Evolutionary conservation across 164 flowering plant species (phyloP).

Genomic region (Nymphaea thermarum): DNA sequence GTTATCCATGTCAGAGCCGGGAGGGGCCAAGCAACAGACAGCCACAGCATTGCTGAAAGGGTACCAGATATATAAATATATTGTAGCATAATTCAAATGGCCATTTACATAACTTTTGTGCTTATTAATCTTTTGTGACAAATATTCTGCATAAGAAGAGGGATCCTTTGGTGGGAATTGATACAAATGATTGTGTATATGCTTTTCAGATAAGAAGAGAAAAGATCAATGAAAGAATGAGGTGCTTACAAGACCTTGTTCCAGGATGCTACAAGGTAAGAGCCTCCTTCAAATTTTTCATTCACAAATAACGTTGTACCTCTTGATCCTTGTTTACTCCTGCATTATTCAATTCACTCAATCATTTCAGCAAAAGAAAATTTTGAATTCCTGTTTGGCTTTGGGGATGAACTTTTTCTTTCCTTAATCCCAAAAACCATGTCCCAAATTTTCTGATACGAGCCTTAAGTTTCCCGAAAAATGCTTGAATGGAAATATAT

Average conservation of each 20-base stretch:
- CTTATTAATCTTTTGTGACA: too few relatives aligned
- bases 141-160: too few relatives aligned
- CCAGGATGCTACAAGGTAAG: constrained; percentile 71
- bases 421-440: too few relatives aligned
- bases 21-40: constrained; percentile 72
- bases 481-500: too few relatives aligned
- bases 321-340: neutral
- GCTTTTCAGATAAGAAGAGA: constrained; percentile 38
- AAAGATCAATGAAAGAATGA: constrained; percentile 55
- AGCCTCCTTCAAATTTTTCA: neutral
- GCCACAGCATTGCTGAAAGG: constrained; percentile 72
- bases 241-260: constrained; percentile 49
- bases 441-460: too few relatives aligned
- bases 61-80: constrained; percentile 15
- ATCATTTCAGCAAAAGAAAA: too few relatives aligned
- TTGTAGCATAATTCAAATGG: neutral
- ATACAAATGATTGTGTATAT: neutral
- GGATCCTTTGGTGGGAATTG: too few relatives aligned
- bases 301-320: neutral
- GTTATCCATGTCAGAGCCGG: constrained; percentile 66
- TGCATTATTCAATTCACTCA: neutral
- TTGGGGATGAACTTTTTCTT: too few relatives aligned
- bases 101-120: too few relatives aligned
- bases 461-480: too few relatives aligned
- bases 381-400: too few relatives aligned